These are phyloP conservation scores for Saccharomyces hybrid DNA, from an alignment of 1,139 yeast genomes.

Conservation along the genomic window DNA sequence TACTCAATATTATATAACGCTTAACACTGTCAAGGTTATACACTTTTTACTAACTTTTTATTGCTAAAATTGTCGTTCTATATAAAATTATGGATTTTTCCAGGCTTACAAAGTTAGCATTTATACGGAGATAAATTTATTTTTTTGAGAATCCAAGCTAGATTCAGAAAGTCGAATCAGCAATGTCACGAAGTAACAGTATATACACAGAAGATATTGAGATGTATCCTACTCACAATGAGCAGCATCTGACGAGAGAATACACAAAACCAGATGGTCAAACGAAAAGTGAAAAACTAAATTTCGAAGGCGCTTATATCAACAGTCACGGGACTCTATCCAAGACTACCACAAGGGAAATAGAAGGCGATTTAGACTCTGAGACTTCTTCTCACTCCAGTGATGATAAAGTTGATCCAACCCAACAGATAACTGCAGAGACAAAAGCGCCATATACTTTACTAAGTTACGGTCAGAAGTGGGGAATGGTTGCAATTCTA, in stretches of 20 bases:
- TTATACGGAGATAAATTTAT: background rate
- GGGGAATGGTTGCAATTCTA: slow-evolving; percentile 27
- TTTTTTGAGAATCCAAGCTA: background rate
- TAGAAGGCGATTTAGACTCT: slow-evolving; percentile 7
- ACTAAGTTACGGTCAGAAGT: slow-evolving; percentile 22
- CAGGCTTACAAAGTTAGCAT: background rate
- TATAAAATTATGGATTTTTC: background rate
- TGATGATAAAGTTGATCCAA: slow-evolving; percentile 3
- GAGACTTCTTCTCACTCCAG: slow-evolving; percentile 6
- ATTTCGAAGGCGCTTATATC: background rate
- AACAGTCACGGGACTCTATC: slow-evolving; percentile 26
- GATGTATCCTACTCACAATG: slow-evolving; percentile 3
- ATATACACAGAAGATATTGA: background rate
- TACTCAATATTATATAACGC: background rate
- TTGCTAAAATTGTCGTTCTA: background rate
- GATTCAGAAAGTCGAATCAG: background rate
- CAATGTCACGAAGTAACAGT: background rate
- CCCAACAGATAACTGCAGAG: slow-evolving; percentile 1
- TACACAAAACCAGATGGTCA: background rate
- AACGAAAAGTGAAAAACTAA: background rate
- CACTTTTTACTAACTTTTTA: background rate
- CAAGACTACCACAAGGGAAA: slow-evolving; percentile 15
- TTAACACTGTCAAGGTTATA: background rate
- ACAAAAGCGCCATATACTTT: slow-evolving; percentile 20
- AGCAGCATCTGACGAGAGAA: slow-evolving; percentile 1